These are phyloP conservation scores for Linnemannia zychae DNA, from an alignment of 192 early-diverging fungal species.

Conservation along the genomic window DNA sequence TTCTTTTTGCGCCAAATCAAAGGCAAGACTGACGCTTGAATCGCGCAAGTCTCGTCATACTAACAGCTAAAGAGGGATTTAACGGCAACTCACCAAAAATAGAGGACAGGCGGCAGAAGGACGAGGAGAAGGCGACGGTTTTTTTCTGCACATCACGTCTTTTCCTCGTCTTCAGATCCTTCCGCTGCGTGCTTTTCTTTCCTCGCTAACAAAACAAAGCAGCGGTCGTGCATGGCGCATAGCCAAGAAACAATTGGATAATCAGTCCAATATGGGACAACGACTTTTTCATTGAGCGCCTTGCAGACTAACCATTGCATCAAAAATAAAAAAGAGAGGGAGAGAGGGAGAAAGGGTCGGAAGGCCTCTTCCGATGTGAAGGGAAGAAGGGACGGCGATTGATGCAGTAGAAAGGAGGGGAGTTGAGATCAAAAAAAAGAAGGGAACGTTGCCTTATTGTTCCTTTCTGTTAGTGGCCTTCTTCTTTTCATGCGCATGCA, in stretches of 20 bases:
- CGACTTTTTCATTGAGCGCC: too few relatives aligned
- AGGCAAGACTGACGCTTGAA: neutral
- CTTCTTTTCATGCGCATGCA: slow-evolving; percentile 3
- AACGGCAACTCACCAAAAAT: neutral
- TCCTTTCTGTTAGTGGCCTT: neutral
- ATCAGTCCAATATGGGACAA: neutral
- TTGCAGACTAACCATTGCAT: neutral
- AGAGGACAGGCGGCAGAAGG: neutral
- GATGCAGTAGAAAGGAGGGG: neutral
- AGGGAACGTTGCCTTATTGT: neutral
- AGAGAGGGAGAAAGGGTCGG: neutral
- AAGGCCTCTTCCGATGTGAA: neutral
- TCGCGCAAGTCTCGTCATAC: neutral
- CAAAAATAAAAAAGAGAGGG: neutral
- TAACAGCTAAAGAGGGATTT: neutral
- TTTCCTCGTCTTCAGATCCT: neutral
- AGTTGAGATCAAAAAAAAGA: neutral
- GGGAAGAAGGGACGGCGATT: too few relatives aligned
- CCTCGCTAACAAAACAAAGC: neutral
- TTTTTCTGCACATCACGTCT: neutral
- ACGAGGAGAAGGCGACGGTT: neutral
- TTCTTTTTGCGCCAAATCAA: neutral
- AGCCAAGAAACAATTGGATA: slow-evolving; percentile 12
- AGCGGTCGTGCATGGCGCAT: neutral
- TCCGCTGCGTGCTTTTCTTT: neutral